phyloP scores from a whole-genome alignment of 306 rosid genomes.

The Glycine soja region DNA sequence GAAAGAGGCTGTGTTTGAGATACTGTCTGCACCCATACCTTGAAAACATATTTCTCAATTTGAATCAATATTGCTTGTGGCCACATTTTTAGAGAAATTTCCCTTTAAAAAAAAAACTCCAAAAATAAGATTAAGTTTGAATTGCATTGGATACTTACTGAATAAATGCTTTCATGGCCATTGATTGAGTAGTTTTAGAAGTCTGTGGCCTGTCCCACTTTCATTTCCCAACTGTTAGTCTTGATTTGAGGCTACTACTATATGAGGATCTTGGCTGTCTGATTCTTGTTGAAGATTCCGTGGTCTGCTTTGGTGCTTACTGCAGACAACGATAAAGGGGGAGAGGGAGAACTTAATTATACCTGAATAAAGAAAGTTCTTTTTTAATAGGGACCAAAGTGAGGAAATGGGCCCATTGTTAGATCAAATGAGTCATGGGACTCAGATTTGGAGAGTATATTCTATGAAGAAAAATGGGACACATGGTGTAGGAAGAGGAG shows the following conservation, averaged over 20 bases:
- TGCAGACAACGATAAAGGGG: not conserved
- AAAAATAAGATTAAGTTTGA: not conserved
- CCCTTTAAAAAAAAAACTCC: no score
- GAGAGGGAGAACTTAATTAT: constrained; percentile 1
- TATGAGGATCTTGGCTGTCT: constrained; percentile 5
- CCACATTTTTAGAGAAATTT: no score
- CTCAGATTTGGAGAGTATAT: not conserved
- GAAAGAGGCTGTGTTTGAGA: no score
- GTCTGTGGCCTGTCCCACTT: constrained; percentile 8
- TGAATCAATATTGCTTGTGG: no score
- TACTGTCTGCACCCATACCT: no score
- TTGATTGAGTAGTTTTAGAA: constrained; percentile 23
- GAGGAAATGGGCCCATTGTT: not conserved
- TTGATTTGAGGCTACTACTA: not conserved
- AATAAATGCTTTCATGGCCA: constrained; percentile 17
- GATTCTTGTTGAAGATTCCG: constrained; percentile 26
- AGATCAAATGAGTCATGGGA: not conserved
- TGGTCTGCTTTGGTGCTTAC: constrained; percentile 21
- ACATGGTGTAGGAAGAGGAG: not conserved
- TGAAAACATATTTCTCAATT: no score
- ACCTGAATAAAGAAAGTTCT: not conserved
- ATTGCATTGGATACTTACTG: not conserved
- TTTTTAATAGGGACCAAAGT: not conserved
- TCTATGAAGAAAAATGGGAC: not conserved
- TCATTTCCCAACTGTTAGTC: not conserved